Conservation (phyloP, 164 flowering plant genomes). For the Kingdonia uniflora region DNA sequence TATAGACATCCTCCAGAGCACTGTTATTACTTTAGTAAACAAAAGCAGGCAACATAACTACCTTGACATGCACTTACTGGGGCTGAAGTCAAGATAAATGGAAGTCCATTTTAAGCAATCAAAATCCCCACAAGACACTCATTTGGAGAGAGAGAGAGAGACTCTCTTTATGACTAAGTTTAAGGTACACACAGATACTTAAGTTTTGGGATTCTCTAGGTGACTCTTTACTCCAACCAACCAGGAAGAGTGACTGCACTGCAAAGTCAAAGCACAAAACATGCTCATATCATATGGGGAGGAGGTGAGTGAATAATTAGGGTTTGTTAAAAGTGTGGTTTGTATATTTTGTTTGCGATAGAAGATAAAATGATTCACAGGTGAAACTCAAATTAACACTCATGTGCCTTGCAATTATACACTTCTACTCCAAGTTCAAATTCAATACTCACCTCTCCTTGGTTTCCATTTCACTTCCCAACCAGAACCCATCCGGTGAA, state of each 20-base stretch:
- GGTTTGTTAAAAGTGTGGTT: slow-evolving; percentile 14
- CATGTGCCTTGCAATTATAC: slow-evolving; percentile 30
- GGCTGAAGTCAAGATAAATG: slow-evolving; percentile 29
- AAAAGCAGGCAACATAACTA: slow-evolving; percentile 2
- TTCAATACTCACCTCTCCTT: slow-evolving; percentile 2
- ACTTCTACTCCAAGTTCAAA: slow-evolving; percentile 3
- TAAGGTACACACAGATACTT: slow-evolving; percentile 1
- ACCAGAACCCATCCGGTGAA: background rate
- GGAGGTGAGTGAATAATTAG: slow-evolving; percentile 22
- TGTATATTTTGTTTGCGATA: slow-evolving; percentile 20
- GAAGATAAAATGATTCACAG: slow-evolving; percentile 35
- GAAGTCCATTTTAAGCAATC: slow-evolving; percentile 19
- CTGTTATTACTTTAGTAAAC: background rate
- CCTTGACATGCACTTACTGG: slow-evolving; percentile 17
- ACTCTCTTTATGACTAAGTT: slow-evolving; percentile 5
- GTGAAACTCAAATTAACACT: slow-evolving; percentile 7
- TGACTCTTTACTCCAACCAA: slow-evolving; percentile 6
- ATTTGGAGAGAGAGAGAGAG: slow-evolving; percentile 14
- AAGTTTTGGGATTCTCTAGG: no score
- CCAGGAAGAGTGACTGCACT: slow-evolving; percentile 14
- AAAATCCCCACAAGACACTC: slow-evolving; percentile 17
- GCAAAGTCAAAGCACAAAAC: slow-evolving; percentile 9
- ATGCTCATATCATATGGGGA: background rate
- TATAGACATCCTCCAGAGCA: background rate
- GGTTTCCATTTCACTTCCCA: no score